phyloP scores from a whole-genome alignment of 1,139 yeast species.

The Debaryomyces fabryi region DNA sequence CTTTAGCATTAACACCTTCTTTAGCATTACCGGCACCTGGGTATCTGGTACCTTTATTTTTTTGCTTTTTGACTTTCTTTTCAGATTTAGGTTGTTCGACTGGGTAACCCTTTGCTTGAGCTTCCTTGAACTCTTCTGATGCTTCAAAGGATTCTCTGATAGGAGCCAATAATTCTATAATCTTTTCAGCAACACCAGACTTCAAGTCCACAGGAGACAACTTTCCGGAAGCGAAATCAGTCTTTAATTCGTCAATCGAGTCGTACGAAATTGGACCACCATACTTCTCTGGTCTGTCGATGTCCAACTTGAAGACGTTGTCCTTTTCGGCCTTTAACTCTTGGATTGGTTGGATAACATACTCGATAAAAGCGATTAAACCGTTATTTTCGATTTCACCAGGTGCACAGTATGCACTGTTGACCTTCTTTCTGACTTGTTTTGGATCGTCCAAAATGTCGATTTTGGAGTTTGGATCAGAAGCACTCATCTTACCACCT shows the following conservation, averaged over 20 bases:
- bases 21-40: conserved; percentile 57
- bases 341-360: conserved; percentile 83
- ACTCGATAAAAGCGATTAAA: conserved; percentile 79
- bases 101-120: conserved; percentile 83
- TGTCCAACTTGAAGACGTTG: conserved; percentile 61
- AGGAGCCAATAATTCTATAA: conserved; percentile 80
- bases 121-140: conserved; percentile 72
- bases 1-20: conserved; percentile 9
- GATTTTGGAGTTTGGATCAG: conserved; percentile 97
- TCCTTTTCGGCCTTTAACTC: conserved; percentile 63
- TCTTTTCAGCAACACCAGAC: conserved; percentile 84
- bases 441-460: conserved; percentile 91
- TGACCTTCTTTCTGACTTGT: conserved; percentile 84
- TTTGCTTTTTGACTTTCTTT: conserved; percentile 70
- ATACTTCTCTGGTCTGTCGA: conserved; percentile 93
- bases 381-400: conserved; percentile 94
- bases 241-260: conserved; percentile 69
- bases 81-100: conserved; percentile 62
- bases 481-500: conserved; percentile 99
- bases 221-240: conserved; percentile 69
- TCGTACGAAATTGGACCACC: conserved; percentile 87
- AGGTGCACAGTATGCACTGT: conserved; percentile 93
- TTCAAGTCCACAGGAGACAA: conserved; percentile 94
- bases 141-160: conserved; percentile 69
- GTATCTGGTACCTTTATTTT: conserved; percentile 83